These are phyloP conservation scores for Guillardia theta DNA, from an alignment of 78 protist species.

Conservation along the genomic window DNA sequence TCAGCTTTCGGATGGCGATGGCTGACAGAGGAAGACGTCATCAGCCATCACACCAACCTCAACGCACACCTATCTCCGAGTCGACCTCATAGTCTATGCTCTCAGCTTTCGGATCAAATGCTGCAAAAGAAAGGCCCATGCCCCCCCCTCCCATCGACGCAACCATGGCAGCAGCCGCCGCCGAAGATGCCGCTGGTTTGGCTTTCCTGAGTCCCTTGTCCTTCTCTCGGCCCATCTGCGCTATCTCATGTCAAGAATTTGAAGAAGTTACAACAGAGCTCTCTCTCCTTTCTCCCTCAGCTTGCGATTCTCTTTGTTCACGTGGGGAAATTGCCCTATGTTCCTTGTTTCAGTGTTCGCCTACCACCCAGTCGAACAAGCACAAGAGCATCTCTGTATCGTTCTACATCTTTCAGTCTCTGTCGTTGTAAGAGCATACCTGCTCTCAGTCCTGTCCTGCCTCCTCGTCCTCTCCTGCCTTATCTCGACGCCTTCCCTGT, in stretches of 20 bases:
- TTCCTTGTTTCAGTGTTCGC: too few relatives aligned
- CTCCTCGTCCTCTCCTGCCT: too few relatives aligned
- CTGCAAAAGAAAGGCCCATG: neutral
- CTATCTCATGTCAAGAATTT: neutral
- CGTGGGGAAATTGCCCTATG: too few relatives aligned
- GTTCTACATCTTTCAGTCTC: too few relatives aligned
- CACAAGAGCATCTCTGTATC: too few relatives aligned
- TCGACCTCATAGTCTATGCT: neutral
- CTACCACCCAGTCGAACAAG: too few relatives aligned
- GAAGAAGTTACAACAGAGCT: too few relatives aligned
- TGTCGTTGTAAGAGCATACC: too few relatives aligned
- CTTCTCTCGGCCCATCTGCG: slow-evolving; percentile 15
- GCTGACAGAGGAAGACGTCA: neutral
- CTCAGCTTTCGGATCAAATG: neutral
- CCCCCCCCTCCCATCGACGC: neutral
- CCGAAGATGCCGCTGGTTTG: neutral
- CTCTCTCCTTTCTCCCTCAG: too few relatives aligned
- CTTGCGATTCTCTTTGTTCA: too few relatives aligned
- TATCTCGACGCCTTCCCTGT: too few relatives aligned
- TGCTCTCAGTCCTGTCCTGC: too few relatives aligned
- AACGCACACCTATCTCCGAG: neutral
- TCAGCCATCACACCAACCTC: neutral
- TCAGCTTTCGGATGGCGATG: neutral
- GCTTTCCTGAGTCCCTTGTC: neutral
- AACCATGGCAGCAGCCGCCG: neutral